Evolutionary conservation across 2,329 filamentous ascomycete species (phyloP).

Genomic region (Curvularia lunata): DNA sequence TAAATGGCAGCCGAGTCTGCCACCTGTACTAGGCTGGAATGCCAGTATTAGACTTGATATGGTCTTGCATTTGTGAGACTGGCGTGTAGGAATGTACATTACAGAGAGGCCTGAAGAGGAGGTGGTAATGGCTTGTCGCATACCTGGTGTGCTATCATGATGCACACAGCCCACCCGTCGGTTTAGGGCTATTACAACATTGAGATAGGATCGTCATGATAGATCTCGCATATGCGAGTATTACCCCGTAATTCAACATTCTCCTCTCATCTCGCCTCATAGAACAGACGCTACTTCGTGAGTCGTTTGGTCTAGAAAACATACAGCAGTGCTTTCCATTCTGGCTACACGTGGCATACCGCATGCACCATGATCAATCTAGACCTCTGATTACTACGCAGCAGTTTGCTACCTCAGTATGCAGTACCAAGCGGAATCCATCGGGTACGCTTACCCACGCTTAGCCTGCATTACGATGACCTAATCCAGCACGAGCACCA

Average conservation of each 20-base stretch:
- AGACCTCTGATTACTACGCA: not conserved
- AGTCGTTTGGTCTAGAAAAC: not conserved
- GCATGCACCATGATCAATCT: not conserved
- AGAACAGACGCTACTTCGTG: not conserved
- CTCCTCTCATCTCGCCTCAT: conserved; percentile 6
- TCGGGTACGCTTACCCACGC: conserved; percentile 4
- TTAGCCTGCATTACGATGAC: conserved; percentile 13
- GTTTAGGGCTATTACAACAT: not conserved
- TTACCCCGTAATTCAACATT: conserved; percentile 5
- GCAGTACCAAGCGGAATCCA: not conserved
- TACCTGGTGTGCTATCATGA: not conserved
- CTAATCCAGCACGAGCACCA: conserved; percentile 20
- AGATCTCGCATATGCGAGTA: not conserved
- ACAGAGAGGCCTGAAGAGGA: not conserved
- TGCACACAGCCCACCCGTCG: not conserved
- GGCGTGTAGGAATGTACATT: conserved; percentile 2
- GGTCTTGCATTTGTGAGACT: not conserved
- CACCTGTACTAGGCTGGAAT: not conserved
- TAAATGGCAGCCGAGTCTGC: not conserved
- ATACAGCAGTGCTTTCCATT: not conserved
- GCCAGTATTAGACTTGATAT: not conserved
- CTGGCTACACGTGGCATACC: not conserved
- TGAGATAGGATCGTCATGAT: not conserved
- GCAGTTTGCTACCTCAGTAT: not conserved
- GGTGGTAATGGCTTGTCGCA: not conserved